Evolutionary conservation across 2,329 filamentous ascomycete species (phyloP).

Genomic region (Intubia oerlemansii): DNA sequence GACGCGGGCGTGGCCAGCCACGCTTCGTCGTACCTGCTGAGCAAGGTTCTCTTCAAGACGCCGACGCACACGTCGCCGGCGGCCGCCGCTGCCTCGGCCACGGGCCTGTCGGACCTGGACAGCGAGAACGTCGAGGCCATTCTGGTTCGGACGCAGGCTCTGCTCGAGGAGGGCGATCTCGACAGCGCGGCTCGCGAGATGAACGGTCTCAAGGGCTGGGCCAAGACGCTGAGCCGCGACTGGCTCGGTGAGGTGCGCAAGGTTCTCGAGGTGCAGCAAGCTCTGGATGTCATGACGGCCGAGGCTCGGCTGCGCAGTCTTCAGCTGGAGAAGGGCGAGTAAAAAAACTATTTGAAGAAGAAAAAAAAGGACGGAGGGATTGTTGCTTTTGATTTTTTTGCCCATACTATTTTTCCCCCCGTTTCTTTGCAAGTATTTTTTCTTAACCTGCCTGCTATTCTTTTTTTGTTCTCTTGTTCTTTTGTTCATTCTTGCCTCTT

Average conservation of each 20-base stretch:
- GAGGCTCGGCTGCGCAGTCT: constrained; percentile 79
- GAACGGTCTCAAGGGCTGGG: constrained; percentile 84
- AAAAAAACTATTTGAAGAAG: background rate
- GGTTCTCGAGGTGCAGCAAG: constrained; percentile 87
- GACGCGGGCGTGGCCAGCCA: constrained; percentile 90
- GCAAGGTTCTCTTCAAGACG: constrained; percentile 94
- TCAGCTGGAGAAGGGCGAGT: constrained; percentile 43
- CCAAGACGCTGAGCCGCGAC: constrained; percentile 81
- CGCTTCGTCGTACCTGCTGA: constrained; percentile 71
- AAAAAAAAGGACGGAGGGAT: background rate
- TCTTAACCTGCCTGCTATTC: too few relatives aligned
- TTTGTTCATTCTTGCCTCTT: background rate
- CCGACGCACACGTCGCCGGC: constrained; percentile 48
- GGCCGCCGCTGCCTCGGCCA: background rate
- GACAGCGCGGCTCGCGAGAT: constrained; percentile 87
- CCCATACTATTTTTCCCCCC: too few relatives aligned
- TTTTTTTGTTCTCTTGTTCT: background rate
- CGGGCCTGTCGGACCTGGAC: constrained; percentile 58
- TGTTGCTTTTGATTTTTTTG: background rate
- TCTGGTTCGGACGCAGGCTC: constrained; percentile 68
- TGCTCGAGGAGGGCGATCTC: constrained; percentile 80
- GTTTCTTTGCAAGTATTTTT: too few relatives aligned
- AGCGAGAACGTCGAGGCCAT: constrained; percentile 88
- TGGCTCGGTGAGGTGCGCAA: constrained; percentile 83
- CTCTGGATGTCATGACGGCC: constrained; percentile 83